These are phyloP conservation scores for Raddia guianensis DNA, from an alignment of 176 grass and related monocot genomes.

Conservation along the genomic window DNA sequence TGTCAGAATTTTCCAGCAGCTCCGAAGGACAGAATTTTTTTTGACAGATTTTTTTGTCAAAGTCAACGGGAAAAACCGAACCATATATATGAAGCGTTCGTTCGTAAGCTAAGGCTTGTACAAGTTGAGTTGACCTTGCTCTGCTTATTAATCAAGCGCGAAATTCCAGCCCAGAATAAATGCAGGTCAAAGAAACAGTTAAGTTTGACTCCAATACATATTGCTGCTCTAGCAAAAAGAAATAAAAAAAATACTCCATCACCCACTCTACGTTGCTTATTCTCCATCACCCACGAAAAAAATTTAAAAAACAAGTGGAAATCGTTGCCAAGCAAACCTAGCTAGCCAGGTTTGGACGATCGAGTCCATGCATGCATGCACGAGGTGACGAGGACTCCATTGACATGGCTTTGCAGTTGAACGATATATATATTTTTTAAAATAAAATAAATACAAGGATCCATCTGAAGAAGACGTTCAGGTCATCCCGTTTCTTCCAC, in stretches of 20 bases:
- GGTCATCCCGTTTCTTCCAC: conserved; percentile 11
- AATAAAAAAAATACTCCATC: background rate
- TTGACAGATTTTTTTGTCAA: conserved; percentile 40
- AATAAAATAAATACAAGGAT: background rate
- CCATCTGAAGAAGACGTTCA: conserved; percentile 4
- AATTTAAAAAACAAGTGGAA: conserved; percentile 26
- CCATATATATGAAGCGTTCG: background rate
- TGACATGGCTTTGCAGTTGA: conserved; percentile 3
- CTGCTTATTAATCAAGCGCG: conserved; percentile 9
- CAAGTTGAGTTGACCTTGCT: conserved; percentile 37
- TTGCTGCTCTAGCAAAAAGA: background rate
- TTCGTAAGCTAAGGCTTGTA: conserved; percentile 11
- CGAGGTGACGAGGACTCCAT: conserved; percentile 24
- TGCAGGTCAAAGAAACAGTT: conserved; percentile 43
- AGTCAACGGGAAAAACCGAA: conserved; percentile 2
- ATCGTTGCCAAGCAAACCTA: conserved; percentile 1
- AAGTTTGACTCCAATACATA: conserved; percentile 34
- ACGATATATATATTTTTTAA: background rate
- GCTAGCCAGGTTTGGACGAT: background rate
- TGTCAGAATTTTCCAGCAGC: background rate
- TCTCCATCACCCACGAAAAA: conserved; percentile 31
- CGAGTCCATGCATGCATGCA: conserved; percentile 42
- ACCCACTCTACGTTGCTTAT: conserved; percentile 22
- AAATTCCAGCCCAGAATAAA: conserved; percentile 35
- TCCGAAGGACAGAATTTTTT: background rate